Conservation (phyloP, 2,329 filamentous ascomycete genomes). For the Alternaria brassicicola region DNA sequence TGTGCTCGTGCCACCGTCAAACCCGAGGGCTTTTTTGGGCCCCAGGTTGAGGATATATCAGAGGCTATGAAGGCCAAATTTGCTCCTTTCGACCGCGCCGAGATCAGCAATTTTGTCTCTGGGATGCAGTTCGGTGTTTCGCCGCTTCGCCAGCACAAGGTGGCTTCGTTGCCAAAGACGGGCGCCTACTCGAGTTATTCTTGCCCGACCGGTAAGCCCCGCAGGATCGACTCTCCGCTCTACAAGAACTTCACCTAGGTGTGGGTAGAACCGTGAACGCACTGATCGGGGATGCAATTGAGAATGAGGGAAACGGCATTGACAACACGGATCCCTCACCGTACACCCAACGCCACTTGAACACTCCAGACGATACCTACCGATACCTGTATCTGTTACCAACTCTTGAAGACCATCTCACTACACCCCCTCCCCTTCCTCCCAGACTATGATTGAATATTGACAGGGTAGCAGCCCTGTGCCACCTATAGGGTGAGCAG, state of each 20-base stretch:
- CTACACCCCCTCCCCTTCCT: neutral
- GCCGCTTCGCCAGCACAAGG: neutral
- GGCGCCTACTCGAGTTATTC: neutral
- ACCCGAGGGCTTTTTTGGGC: neutral
- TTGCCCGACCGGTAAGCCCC: neutral
- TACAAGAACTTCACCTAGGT: slow-evolving; percentile 1
- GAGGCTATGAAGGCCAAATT: neutral
- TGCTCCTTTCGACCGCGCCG: neutral
- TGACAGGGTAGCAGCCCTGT: neutral
- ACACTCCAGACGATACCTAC: neutral
- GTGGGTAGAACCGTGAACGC: neutral
- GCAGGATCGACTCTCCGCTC: neutral
- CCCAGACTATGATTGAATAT: neutral
- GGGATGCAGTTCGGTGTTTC: neutral
- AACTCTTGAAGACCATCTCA: neutral
- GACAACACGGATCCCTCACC: neutral
- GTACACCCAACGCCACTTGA: neutral
- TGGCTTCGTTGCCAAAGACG: neutral
- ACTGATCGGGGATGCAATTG: neutral
- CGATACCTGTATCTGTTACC: neutral
- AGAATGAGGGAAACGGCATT: neutral
- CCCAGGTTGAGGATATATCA: slow-evolving; percentile 1
- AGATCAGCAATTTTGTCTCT: neutral
- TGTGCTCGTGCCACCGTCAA: neutral
- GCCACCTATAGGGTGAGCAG: neutral